These are phyloP conservation scores for Tetrahymena borealis DNA, from an alignment of 73 alveolate species.

Conservation along the genomic window DNA sequence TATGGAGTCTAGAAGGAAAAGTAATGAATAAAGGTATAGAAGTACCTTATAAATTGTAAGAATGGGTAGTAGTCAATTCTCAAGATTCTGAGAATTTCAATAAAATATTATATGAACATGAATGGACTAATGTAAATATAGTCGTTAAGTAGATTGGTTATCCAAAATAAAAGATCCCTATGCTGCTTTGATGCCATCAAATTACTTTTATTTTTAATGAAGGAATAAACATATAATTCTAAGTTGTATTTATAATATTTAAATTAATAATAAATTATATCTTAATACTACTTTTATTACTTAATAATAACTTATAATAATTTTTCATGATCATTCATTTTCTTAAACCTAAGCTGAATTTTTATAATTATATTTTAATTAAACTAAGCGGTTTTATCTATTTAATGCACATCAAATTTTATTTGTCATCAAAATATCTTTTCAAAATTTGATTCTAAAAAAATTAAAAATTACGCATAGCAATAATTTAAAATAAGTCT, in stretches of 20 bases:
- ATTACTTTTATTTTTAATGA: too few relatives aligned
- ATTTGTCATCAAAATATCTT: neutral
- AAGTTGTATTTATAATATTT: too few relatives aligned
- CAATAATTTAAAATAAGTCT: neutral
- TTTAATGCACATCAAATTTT: neutral
- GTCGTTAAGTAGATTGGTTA: neutral
- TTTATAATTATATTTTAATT: too few relatives aligned
- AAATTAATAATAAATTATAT: too few relatives aligned
- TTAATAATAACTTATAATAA: too few relatives aligned
- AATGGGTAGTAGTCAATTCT: neutral
- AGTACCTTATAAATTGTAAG: neutral
- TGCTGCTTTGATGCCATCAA: neutral
- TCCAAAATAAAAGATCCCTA: neutral
- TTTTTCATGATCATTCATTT: too few relatives aligned
- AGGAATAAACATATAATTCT: too few relatives aligned
- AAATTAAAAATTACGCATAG: neutral
- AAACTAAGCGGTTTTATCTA: neutral
- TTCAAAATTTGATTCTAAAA: neutral
- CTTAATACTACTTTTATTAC: too few relatives aligned
- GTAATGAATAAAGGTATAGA: neutral
- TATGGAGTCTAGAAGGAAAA: neutral
- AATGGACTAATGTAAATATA: neutral
- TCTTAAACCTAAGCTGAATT: too few relatives aligned
- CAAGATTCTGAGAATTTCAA: neutral
- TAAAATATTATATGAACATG: neutral